Base-by-base conservation (phyloP, 1,284 basidiomycete species). In the Ustilago shanxiensis region DNA sequence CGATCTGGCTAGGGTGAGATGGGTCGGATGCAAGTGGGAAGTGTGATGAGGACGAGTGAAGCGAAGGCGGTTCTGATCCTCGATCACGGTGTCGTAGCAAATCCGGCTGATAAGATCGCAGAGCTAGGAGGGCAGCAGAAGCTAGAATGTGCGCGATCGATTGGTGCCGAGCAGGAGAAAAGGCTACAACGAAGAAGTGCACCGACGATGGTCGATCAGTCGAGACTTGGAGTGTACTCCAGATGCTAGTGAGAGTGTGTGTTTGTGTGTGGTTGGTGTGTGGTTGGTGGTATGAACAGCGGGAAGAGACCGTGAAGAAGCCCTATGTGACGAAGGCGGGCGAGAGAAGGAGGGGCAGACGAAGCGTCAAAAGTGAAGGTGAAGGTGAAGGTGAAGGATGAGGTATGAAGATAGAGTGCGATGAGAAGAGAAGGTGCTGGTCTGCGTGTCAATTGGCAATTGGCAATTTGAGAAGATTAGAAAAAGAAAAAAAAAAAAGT, bases 351-450 rank as follows among this genome's bases (percentile, higher is more conserved):
- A 24, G n/a, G 53, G 20, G 28, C 6, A 54, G 35, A 22, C 33
- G 22, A 41, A 22, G 53, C 20, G 20, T 3, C 20, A 35, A 54
- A 39, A 35, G 53, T 22, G 10, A 11, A 44, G 41, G 41, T 44
- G 20, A 20, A 44, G 53, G 53, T 22, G 20, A 22, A 44, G 41
- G 41, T n/a, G 20, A 20, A n/a, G 11, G 9, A n/a, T 44, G n/a
- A 44, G 7, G 18, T 3, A 14, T 20, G n/a, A 44, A 20, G 18
- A 7, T n/a, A 20, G 41, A 44, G 39, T 41, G 53, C 53, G 53
- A 54, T 54, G 53, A 54, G 31, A 37, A 39, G 35, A 41, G n/a
- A 54, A 33, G 31, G 31, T 33, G 31, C 31, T 33, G 22, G 44
- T 26, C 28, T 39, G 52, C 33, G 52, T 54, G 52, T 54, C 41